These are phyloP conservation scores for Alternaria brassicicola DNA, from an alignment of 2,329 filamentous ascomycete genomes.

Conservation along the genomic window DNA sequence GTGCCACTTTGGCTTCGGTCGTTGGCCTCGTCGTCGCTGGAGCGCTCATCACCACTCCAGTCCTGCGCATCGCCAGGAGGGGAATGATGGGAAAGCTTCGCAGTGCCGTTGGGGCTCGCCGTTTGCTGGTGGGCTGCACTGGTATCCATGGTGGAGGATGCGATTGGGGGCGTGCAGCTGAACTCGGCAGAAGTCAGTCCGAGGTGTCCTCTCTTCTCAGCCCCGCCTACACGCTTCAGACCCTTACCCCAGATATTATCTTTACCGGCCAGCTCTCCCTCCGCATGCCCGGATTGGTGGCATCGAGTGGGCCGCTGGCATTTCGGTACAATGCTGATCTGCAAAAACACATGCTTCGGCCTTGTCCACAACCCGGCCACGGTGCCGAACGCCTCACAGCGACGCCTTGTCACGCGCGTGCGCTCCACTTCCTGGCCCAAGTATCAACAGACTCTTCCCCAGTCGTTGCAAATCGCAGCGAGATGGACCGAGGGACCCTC, in stretches of 20 bases:
- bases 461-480: conserved; percentile 33
- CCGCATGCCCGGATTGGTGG: conserved; percentile 25
- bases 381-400: conserved; percentile 13
- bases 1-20: conserved; percentile 43
- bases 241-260: conserved; percentile 22
- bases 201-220: conserved; percentile 24
- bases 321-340: conserved; percentile 7
- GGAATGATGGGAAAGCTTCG: conserved; percentile 44
- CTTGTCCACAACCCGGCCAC: not conserved
- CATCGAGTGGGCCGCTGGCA: conserved; percentile 2
- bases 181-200: conserved; percentile 21
- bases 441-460: conserved; percentile 19
- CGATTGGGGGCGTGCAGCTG: conserved; percentile 30
- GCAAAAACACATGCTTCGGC: conserved; percentile 7
- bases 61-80: conserved; percentile 44
- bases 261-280: conserved; percentile 8
- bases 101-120: conserved; percentile 39
- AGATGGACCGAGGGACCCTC: conserved; percentile 40
- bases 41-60: conserved; percentile 47
- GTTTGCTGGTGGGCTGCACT: conserved; percentile 33
- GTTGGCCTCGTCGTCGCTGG: conserved; percentile 50
- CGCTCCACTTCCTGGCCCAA: conserved; percentile 27
- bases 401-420: conserved; percentile 14
- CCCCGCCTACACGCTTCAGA: conserved; percentile 28
- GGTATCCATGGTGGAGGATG: conserved; percentile 40